Evolutionary conservation across 805 yeast species (phyloP).

Genomic region (Starmerella apicola): DNA sequence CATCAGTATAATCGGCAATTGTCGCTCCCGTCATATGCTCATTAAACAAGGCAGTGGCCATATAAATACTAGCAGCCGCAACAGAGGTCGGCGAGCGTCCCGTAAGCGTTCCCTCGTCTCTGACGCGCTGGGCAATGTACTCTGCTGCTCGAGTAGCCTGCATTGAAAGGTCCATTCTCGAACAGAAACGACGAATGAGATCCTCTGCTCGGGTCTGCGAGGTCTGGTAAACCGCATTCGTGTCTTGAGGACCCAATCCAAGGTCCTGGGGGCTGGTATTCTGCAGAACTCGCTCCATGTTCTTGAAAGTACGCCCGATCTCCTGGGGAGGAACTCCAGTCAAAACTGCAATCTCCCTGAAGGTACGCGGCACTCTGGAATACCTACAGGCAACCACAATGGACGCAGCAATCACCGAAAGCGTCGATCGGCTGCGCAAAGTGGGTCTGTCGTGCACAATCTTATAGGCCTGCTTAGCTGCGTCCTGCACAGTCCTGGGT

Average conservation of each 20-base stretch:
- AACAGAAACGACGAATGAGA: conserved; percentile 88
- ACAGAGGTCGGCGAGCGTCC: conserved; percentile 96
- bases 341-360: conserved; percentile 89
- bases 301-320: conserved; percentile 79
- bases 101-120: conserved; percentile 84
- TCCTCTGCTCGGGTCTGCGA: conserved; percentile 89
- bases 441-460: conserved; percentile 77
- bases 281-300: conserved; percentile 57
- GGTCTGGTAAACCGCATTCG: conserved; percentile 36
- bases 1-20: conserved; percentile 88
- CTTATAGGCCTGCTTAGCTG: conserved; percentile 93
- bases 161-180: conserved; percentile 77
- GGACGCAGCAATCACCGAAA: conserved; percentile 92
- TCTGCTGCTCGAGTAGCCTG: conserved; percentile 88
- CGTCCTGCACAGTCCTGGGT: conserved; percentile 91
- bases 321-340: conserved; percentile 90
- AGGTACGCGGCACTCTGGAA: conserved; percentile 86
- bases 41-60: conserved; percentile 82
- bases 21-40: conserved; percentile 61
- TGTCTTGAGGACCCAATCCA: conserved; percentile 21
- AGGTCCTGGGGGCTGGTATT: conserved; percentile 26
- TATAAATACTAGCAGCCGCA: conserved; percentile 93
- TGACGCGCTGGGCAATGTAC: conserved; percentile 76
- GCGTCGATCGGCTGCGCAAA: conserved; percentile 82
- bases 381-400: conserved; percentile 89